Conservation (phyloP, 331 rosid genomes). For the Quercus phellos region DNA sequence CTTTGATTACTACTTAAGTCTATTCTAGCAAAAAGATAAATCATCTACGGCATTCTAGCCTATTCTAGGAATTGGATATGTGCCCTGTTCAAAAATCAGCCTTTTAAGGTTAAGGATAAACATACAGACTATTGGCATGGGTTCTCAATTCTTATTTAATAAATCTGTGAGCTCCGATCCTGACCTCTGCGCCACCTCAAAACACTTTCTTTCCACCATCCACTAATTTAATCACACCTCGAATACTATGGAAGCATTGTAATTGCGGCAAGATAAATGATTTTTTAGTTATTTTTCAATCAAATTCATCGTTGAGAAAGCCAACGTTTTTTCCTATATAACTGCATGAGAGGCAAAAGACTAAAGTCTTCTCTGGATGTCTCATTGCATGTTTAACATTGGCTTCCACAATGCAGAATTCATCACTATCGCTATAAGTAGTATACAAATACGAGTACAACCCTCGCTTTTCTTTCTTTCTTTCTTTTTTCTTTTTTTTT, state of each 20-base stretch:
- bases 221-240: too few relatives aligned
- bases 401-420: not conserved
- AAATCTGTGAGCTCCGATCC: not conserved
- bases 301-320: not conserved
- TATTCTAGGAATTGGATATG: not conserved
- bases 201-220: not conserved
- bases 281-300: not conserved
- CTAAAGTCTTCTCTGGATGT: not conserved
- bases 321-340: not conserved
- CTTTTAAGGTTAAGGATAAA: not conserved
- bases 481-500: fast-evolving
- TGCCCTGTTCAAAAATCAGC: not conserved
- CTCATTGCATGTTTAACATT: not conserved
- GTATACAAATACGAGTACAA: too few relatives aligned
- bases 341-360: not conserved
- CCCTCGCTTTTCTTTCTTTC: too few relatives aligned
- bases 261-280: too few relatives aligned
- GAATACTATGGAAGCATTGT: too few relatives aligned
- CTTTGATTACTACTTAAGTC: too few relatives aligned
- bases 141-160: not conserved
- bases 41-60: not conserved
- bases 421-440: too few relatives aligned
- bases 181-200: not conserved
- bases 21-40: too few relatives aligned
- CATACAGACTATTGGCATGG: not conserved